Base-by-base conservation (phyloP, 805 yeast species). In the Candida coleopterorum region DNA sequence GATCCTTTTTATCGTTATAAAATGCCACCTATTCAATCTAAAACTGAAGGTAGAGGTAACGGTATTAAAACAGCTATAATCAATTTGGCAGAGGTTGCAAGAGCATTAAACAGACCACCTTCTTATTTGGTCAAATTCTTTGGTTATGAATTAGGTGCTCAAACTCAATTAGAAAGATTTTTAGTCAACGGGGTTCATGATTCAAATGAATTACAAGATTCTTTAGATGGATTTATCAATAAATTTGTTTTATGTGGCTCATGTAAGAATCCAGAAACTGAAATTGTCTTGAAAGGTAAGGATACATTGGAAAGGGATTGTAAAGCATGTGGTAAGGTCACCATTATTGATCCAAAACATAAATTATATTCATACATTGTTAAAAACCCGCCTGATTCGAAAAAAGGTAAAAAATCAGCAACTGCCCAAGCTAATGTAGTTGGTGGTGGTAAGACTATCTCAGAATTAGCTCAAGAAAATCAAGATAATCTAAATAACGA, bases 1-100 rank as follows among this genome's bases (percentile, higher is more conserved):
- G 98, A 93, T 71, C 97, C 97, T 30, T 93, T 93, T 64, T 93
- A 93, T 79, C 96, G 98, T 72, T 93, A 93, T 68, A 93, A 93
- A 72, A 93, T 93, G 98, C 98, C 98, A 58, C 84, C 94, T 29
- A 82, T 93, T 65, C 94, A 85, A 68, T 85, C 96, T 50, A 93
- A 93, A 75, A 86, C 86, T 48, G 97, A 93, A 70, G 98, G 98
- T 64, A 79, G 96, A 61, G 98, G 98, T 71, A 93, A 93, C 70
- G 98, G 98, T 80, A 93, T 93, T 68, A 89, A 88, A 63, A 93
- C 98, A 17, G 94, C 90, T 38, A 81, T 93, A 39, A 77, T 87
- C 48, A 93, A 93, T 65, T 79, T 87, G 38, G 69, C 84, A 26
- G 97, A 93, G 56, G 96, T 93, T 43, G 95, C 97, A 27, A 79